Evolutionary conservation across 371 early-diverging fungal species (phyloP), one percentile per base, ranked within the genome.

Genomic region (Mucor ambiguus): DNA sequence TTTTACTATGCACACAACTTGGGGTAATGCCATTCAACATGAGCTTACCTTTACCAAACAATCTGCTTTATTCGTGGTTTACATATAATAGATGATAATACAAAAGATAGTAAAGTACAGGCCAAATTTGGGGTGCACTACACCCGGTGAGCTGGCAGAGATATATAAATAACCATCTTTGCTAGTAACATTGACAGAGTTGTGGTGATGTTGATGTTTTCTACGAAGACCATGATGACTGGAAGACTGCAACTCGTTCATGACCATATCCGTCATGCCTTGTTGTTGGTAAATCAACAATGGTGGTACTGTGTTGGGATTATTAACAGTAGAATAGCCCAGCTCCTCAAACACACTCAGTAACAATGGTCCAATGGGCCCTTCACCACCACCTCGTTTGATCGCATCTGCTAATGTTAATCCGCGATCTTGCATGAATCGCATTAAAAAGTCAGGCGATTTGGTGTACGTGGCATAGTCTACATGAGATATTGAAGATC

Each of bases 361-460:
- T 20, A 78, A 49, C 18, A 70, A 28, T 10, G 83, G 83, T 0
- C 83, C 83, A 29, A 78, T 73, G 18, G 80, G 74, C 33, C 76
- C 70, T 4, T 58, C 49, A 2, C 64, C 67, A 0, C 58, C 58
- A 8, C 70, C 68, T 33, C 60, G 43, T 24, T 49, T 41, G 16
- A 79, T 48, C 0, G 60, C 72, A 8, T 74, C 65, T 0, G 64
- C 11, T 5, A 80, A 41, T 2, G 68, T 69, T 18, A 73, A 26
- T 10, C 78, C 81, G 29, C 69, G 67, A 16, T 76, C 78, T 54
- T 75, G 71, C 70, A 74, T 70, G 59, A 68, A 79, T 3, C 75
- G 65, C 89, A 89, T 89, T 16, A 89, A 67, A 66, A 86, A 87
- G 38, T 89, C 89, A 2, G 75, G 60, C 1, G 83, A 65, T 30